A percentile compares a stretch with the other conserved stretches of the same genome.
Conservation (phyloP, 495 filamentous ascomycete species). For the Chaetomium fimeti region DNA sequence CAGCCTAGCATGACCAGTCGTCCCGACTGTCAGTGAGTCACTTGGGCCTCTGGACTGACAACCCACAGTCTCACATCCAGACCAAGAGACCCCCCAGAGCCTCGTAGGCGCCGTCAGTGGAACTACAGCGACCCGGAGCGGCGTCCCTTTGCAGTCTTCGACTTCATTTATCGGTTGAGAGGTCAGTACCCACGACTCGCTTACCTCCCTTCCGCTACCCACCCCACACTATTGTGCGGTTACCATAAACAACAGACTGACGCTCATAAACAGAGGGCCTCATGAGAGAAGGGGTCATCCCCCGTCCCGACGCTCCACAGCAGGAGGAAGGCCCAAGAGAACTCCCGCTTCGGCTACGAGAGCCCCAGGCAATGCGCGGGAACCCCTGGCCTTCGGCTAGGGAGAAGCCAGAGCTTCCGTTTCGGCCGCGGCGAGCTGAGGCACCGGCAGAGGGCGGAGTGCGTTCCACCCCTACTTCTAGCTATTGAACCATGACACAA, state of each 20-base stretch:
- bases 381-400: no score
- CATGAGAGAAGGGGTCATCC: constrained; percentile 4
- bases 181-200: constrained; percentile 8
- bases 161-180: constrained; percentile 25
- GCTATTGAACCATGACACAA: no score
- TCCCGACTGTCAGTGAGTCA: neutral
- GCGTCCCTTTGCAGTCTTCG: constrained; percentile 22
- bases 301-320: neutral
- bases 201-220: no score
- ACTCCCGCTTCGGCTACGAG: constrained; percentile 1
- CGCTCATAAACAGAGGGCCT: constrained; percentile 15
- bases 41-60: neutral
- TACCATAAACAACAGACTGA: neutral
- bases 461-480: no score
- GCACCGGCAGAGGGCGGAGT: no score
- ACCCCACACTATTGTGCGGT: no score
- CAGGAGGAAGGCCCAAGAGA: constrained; percentile 7
- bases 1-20: neutral
- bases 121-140: constrained; percentile 4
- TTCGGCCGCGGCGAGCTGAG: no score
- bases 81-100: neutral
- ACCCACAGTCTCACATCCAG: neutral
- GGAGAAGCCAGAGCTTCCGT: no score
- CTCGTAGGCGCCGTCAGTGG: neutral
- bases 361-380: neutral